Percentiles rank a stretch among this genome's conserved stretches.
phyloP scores from a whole-genome alignment of 176 grass and related monocot genomes.

The Coix lacrymajobi region DNA sequence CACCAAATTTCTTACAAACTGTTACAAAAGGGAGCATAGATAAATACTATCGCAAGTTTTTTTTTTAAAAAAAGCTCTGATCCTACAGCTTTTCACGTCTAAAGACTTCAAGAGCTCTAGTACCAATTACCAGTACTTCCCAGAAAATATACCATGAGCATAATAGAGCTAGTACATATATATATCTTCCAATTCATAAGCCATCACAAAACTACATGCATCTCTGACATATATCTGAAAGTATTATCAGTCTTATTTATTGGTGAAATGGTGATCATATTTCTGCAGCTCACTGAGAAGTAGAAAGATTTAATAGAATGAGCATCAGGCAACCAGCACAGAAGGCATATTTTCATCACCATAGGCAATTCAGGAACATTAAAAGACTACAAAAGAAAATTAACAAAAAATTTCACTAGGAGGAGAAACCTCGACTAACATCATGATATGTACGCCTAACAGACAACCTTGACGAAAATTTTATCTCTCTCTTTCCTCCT shows the following conservation, averaged over 20 bases:
- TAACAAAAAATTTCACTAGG: background rate
- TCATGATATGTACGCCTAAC: conserved; percentile 9
- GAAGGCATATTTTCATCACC: background rate
- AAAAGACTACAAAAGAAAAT: background rate
- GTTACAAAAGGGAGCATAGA: background rate
- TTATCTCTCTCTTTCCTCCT: conserved; percentile 1
- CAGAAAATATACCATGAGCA: background rate
- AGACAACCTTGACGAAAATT: conserved; percentile 6
- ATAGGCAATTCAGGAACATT: background rate
- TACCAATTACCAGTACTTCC: background rate
- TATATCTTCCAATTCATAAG: conserved; percentile 23
- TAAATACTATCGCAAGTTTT: background rate
- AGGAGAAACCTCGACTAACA: background rate
- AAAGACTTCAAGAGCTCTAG: background rate
- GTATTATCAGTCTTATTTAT: background rate
- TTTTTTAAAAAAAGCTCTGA: background rate
- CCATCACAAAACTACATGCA: conserved; percentile 10
- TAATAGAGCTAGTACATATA: background rate
- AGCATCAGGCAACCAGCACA: background rate
- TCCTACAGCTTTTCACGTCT: background rate
- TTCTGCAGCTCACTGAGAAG: background rate
- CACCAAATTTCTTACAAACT: background rate
- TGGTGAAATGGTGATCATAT: background rate
- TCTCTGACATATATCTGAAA: background rate
- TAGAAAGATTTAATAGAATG: conserved; percentile 2